phyloP scores from a whole-genome alignment of 306 rosid genomes.

The Cicer yamashitae region DNA sequence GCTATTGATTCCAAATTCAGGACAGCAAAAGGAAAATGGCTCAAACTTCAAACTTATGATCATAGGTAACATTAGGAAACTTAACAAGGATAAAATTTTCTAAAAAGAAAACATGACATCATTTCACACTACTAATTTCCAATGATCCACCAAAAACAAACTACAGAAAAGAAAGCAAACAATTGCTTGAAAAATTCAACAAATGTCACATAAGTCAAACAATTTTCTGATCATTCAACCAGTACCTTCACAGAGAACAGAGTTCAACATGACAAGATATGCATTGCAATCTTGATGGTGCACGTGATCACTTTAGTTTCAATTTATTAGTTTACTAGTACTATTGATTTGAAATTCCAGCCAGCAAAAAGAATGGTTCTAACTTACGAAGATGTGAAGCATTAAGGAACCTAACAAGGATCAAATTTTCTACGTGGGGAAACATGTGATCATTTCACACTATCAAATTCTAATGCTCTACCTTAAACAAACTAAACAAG shows the following conservation, averaged over 20 bases:
- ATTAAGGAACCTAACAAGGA: slow-evolving; percentile 16
- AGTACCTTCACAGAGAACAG: slow-evolving; percentile 31
- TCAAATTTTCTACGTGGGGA: background rate
- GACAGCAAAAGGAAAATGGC: slow-evolving; percentile 25
- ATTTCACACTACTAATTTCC: slow-evolving; percentile 34
- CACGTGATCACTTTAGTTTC: slow-evolving; percentile 1
- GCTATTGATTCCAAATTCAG: slow-evolving; percentile 19
- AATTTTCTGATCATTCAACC: background rate
- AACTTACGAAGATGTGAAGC: slow-evolving; percentile 29
- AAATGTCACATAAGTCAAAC: background rate
- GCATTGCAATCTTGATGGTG: slow-evolving; percentile 17
- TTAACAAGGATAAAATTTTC: slow-evolving; percentile 18
- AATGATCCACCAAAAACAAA: background rate
- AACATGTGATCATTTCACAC: slow-evolving; percentile 23
- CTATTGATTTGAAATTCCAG: slow-evolving; percentile 23
- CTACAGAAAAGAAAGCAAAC: background rate
- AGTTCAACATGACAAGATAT: slow-evolving; percentile 32
- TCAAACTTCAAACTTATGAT: slow-evolving; percentile 17
- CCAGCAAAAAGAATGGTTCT: slow-evolving; percentile 21
- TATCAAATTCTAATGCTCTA: slow-evolving; percentile 5
- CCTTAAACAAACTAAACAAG: background rate
- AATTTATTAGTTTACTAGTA: slow-evolving; percentile 10
- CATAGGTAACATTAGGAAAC: slow-evolving; percentile 19
- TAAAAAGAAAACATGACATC: background rate
- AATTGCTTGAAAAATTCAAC: slow-evolving; percentile 14